Percentiles rank a stretch among this genome's conserved stretches.
Conservation (phyloP, 495 filamentous ascomycete genomes). For the Xylaria grammica region DNA sequence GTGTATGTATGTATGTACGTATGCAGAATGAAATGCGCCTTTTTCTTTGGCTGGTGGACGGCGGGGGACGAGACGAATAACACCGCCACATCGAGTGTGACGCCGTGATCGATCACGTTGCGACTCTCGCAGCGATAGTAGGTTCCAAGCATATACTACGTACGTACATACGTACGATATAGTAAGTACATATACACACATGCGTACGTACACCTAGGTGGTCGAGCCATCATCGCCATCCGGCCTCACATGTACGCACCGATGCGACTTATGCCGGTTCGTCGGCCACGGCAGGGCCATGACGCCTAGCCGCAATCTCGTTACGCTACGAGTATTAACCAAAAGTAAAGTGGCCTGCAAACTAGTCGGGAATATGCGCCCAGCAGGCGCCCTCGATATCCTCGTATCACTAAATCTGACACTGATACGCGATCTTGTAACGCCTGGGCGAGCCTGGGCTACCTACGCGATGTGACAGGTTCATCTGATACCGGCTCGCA, state of each 20-base stretch:
- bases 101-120: too few relatives aligned
- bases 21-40: too few relatives aligned
- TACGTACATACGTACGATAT: too few relatives aligned
- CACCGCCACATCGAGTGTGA: too few relatives aligned
- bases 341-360: background rate
- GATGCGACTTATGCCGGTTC: slow-evolving; percentile 1
- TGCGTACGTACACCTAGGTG: background rate
- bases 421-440: slow-evolving; percentile 17
- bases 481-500: slow-evolving; percentile 2
- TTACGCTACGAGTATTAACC: background rate
- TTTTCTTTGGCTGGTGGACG: too few relatives aligned
- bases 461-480: slow-evolving; percentile 11
- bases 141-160: too few relatives aligned
- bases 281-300: background rate
- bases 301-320: slow-evolving; percentile 9
- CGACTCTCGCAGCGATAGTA: too few relatives aligned
- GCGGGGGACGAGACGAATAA: too few relatives aligned
- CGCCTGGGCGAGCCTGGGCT: slow-evolving; percentile 1
- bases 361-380: slow-evolving; percentile 1
- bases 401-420: slow-evolving; percentile 1
- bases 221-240: slow-evolving; percentile 9
- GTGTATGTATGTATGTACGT: too few relatives aligned
- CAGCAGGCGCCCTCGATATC: slow-evolving; percentile 1
- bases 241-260: too few relatives aligned
- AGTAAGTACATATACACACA: too few relatives aligned